Evolutionary conservation across 2,329 filamentous ascomycete species (phyloP), one percentile per base, ranked within the genome.

Genomic region (Verticillium isaacii): DNA sequence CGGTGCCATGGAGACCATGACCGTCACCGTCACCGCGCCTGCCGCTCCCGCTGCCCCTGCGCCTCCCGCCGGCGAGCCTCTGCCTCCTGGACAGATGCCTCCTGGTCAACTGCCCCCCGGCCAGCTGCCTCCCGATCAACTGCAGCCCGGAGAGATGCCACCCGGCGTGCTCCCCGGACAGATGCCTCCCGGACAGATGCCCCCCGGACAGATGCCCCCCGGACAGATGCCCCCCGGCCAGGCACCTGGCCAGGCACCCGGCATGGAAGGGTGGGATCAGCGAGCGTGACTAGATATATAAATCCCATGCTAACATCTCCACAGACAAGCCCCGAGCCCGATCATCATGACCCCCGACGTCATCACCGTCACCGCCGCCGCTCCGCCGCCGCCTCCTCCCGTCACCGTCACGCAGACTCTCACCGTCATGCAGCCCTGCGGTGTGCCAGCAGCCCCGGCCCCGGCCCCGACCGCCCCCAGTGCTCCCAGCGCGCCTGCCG

Each of bases 21-120:
- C 74, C 25, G 68, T 77, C 19, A 79, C 75, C 5, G 70, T 76
- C 57, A 78, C 77, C 5, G 72, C 74, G 23, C 64, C 73, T 15
- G 68, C 39, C 25, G 14, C 25, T 25, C 39, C 39, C 12, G 15
- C 39, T 41, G 39, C 39, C 12, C 39, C 41, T 23, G 41, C 41
- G n/a, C 41, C 41, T 50, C 41, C 41, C n/a, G 41, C 41, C n/a
- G 41, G 41, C 41, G 41, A 50, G 41, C 41, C 41, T 50, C 17
- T 50, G 41, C n/a, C 41, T 23, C 41, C 41, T 12, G 41, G 41
- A 23, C 41, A 50, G 23, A 7, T 50, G n/a, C 41, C 41, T 23
- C 41, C 41, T 3, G 41, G 41, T 23, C 41, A 50, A 50, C n/a
- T 50, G n/a, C 41, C 41, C 2, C 41, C 41, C n/a, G 41, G 41